Evolutionary conservation across 2,329 filamentous ascomycete genomes (phyloP), one percentile per base, ranked within the genome.

Genomic region (Nemania sp.): DNA sequence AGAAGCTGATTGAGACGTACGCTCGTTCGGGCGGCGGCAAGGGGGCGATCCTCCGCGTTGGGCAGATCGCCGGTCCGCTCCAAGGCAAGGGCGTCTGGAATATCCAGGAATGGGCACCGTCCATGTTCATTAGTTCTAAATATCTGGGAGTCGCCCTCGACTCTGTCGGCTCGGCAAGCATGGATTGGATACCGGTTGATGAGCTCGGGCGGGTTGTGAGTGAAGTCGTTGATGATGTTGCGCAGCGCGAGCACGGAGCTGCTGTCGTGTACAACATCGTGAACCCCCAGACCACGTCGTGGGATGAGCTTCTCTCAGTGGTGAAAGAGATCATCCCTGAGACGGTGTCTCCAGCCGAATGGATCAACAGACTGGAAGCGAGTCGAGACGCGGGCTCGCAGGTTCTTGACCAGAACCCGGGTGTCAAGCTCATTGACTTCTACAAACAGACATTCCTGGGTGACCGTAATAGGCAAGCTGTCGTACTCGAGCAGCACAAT

Each of bases 171-270:
- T 63, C 53, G 6, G 70, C 53, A 11, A 55, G 67, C 6, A 64
- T 77, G n/a, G 73, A 77, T 43, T 77, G 75, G 74, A 68, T 75
- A 20, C 76, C 76, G 0, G 76, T 77, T 1, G 75, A 77, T 27
- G 68, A 68, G 56, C 69, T 77, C 10, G 71, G 70, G 2, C 60
- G 60, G 41, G 73, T 77, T 24, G 67, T 75, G 2, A 62, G 68
- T 22, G 74, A 77, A 41, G 70, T 77, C 8, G 56, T 74, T 7
- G 70, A 70, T 24, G 65, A 69, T 3, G 62, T 70, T 2, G 51
- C 56, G 29, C 54, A 18, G 56, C 62, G 43, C 15, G 55, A 26
- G 22, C n/a, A 18, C 20, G 59, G 57, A 2, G 52, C n/a, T 5
- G 22, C 18, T 51, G 11, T 64, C 3, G 69, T 71, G 2, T 72